Percentiles rank a stretch among this genome's conserved stretches.
Conservation (phyloP, 169 alveolate species). For the Cryptosporidium meleagridis region DNA sequence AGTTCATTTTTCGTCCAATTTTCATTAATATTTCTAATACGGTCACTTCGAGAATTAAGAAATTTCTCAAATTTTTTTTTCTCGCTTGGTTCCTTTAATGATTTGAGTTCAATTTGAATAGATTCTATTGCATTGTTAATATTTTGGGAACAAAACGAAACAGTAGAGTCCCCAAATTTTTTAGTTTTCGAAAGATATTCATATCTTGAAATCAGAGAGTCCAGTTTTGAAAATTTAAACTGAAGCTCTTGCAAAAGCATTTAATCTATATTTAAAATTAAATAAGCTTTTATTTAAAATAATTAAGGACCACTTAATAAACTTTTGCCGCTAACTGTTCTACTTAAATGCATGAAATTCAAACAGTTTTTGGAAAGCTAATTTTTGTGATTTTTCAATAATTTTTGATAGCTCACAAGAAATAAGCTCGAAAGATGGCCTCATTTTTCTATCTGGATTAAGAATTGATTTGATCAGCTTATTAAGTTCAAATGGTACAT, state of each 20-base stretch:
- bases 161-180: conserved; percentile 51
- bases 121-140: conserved; percentile 32
- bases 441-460: conserved; percentile 36
- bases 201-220: conserved; percentile 64
- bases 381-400: conserved; percentile 20
- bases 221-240: conserved; percentile 42
- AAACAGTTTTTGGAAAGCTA: not conserved
- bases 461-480: conserved; percentile 11
- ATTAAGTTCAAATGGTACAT: conserved; percentile 31
- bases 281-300: not conserved
- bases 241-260: conserved; percentile 34
- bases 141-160: conserved; percentile 46
- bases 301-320: not conserved
- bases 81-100: conserved; percentile 7
- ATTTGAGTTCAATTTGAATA: conserved; percentile 34
- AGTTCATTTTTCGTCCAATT: not conserved
- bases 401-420: conserved; percentile 33
- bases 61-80: conserved; percentile 30
- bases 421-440: conserved; percentile 48
- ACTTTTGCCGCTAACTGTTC: not conserved
- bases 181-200: conserved; percentile 37
- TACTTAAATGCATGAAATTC: conserved; percentile 46
- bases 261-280: not conserved
- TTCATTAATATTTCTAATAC: conserved; percentile 16
- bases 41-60: conserved; percentile 19